phyloP scores from a whole-genome alignment of 371 early-diverging fungal genomes.

The Rhizomucor miehei region DNA sequence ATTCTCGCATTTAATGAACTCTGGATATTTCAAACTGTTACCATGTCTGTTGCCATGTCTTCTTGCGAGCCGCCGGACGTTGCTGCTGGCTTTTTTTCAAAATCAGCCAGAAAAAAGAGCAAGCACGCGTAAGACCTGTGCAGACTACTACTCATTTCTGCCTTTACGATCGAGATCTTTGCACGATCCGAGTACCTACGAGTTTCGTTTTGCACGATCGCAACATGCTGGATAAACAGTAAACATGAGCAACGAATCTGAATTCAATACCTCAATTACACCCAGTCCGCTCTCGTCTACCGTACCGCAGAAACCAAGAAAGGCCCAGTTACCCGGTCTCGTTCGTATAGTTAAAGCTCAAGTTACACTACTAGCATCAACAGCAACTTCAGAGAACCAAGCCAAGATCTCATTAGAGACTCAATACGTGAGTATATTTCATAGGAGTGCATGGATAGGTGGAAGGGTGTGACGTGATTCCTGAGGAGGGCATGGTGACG shows the following conservation, averaged over 20 bases:
- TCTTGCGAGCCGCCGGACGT: background rate
- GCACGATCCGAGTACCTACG: background rate
- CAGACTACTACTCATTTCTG: no score
- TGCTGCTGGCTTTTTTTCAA: background rate
- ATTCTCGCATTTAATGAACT: no score
- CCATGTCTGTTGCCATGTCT: no score
- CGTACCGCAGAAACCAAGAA: conserved; percentile 15
- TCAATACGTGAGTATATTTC: conserved; percentile 37
- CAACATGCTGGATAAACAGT: conserved; percentile 14
- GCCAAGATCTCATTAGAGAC: conserved; percentile 49
- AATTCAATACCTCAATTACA: conserved; percentile 22
- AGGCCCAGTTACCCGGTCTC: conserved; percentile 43
- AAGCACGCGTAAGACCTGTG: no score
- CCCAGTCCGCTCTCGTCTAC: conserved; percentile 23
- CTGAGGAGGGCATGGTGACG: background rate
- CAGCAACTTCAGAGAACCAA: conserved; percentile 54
- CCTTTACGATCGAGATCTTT: background rate
- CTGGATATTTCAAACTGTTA: background rate
- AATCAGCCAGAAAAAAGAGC: no score
- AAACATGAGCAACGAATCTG: conserved; percentile 43
- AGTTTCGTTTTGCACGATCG: conserved; percentile 3
- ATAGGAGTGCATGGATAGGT: background rate
- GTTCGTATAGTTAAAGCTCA: conserved; percentile 65
- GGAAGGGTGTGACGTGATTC: background rate
- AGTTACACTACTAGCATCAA: conserved; percentile 52